These are phyloP conservation scores for Fusarium sp. DNA, from an alignment of 2,329 filamentous ascomycete genomes.

Conservation along the genomic window DNA sequence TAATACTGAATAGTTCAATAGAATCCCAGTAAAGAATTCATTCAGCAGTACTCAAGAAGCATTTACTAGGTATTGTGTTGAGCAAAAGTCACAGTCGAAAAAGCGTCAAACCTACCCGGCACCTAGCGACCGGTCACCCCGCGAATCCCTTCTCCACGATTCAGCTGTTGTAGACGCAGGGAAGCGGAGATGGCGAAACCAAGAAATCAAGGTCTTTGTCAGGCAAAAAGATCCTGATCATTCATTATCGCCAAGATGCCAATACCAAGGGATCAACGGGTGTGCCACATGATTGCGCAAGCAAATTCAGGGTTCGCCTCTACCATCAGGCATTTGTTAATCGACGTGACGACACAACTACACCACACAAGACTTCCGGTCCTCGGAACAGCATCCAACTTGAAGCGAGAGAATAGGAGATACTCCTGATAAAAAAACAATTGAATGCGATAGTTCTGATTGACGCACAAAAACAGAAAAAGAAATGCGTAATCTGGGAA, in stretches of 20 bases:
- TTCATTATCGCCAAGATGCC: neutral
- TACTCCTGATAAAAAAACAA: rapidly evolving
- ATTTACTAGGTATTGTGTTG: too few relatives aligned
- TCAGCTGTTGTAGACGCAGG: neutral
- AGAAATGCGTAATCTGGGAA: constrained; percentile 9
- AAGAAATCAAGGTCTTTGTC: neutral
- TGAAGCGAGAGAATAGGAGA: neutral
- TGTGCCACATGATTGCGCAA: neutral
- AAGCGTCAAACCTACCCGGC: neutral
- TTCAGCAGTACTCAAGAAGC: neutral
- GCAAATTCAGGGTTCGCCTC: too few relatives aligned
- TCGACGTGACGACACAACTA: neutral
- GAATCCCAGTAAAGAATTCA: neutral
- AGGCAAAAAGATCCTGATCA: neutral
- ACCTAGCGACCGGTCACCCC: neutral
- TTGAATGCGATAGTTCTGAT: neutral
- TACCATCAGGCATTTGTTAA: neutral
- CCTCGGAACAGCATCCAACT: rapidly evolving
- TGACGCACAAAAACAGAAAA: neutral
- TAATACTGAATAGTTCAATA: neutral
- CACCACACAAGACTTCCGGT: neutral
- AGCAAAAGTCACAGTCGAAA: too few relatives aligned
- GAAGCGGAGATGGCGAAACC: neutral
- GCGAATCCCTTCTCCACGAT: neutral
- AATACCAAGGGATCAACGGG: neutral